Evolutionary conservation across 2,329 filamentous ascomycete species (phyloP).

Genomic region (Calonectria crousiana): DNA sequence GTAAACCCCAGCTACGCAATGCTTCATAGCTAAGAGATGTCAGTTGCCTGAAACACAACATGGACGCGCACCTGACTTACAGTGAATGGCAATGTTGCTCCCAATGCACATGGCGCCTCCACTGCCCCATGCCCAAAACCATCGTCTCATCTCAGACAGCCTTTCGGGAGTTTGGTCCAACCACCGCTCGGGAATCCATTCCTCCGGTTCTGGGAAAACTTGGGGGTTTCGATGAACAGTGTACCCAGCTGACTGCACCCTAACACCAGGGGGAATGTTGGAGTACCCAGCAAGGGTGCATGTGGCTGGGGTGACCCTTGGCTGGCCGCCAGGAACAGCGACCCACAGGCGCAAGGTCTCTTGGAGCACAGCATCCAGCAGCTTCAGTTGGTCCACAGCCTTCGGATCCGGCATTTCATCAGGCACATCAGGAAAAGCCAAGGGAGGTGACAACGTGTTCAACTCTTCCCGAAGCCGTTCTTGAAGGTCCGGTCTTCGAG

Average conservation of each 20-base stretch:
- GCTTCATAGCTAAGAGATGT: conserved; percentile 11
- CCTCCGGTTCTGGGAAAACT: conserved; percentile 14
- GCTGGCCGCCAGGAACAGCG: conserved; percentile 14
- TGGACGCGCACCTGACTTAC: not conserved
- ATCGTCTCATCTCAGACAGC: conserved; percentile 11
- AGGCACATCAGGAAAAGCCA: not conserved
- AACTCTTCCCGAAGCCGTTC: conserved; percentile 12
- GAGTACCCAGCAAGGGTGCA: conserved; percentile 8
- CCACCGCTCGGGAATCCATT: conserved; percentile 8
- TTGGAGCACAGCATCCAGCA: conserved; percentile 15
- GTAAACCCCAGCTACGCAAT: conserved; percentile 20
- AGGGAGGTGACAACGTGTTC: not conserved
- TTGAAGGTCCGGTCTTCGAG: conserved; percentile 6
- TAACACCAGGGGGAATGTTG: conserved; percentile 7
- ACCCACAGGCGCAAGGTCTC: conserved; percentile 14
- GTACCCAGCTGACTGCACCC: conserved; percentile 2
- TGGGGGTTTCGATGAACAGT: conserved; percentile 15
- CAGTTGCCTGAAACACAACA: not conserved
- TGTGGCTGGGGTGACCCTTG: conserved; percentile 5
- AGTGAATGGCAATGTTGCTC: conserved; percentile 18
- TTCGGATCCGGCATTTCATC: conserved; percentile 13
- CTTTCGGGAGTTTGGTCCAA: not conserved
- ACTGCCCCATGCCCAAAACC: conserved; percentile 24
- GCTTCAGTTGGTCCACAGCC: conserved; percentile 5
- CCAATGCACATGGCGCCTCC: conserved; percentile 20